Conservation (phyloP, 78 protist species). For the Pelomyxa schiedti region DNA sequence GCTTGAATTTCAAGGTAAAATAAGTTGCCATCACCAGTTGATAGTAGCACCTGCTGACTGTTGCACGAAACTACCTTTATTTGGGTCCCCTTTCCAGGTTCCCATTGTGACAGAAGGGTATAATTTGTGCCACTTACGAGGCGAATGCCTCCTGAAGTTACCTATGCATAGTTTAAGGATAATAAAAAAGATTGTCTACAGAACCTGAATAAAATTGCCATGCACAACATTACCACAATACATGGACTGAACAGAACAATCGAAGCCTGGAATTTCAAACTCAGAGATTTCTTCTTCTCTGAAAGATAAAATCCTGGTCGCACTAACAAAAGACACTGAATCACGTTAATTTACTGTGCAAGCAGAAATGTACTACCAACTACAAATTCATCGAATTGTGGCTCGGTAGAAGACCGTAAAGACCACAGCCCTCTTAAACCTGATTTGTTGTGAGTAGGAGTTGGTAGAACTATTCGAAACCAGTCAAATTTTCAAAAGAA, state of each 20-base stretch:
- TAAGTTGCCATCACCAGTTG: conserved; percentile 23
- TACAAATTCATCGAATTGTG: no score
- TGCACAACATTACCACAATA: conserved; percentile 49
- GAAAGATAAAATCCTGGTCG: conserved; percentile 56
- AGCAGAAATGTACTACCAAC: no score
- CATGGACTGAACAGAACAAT: conserved; percentile 28
- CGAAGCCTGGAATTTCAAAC: conserved; percentile 50
- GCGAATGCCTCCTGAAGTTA: no score
- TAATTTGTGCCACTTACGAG: no score
- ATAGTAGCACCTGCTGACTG: conserved; percentile 24
- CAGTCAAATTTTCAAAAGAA: conserved; percentile 57
- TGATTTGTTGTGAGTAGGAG: neutral
- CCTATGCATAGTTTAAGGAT: no score
- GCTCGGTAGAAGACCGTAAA: no score
- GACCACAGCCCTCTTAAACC: no score
- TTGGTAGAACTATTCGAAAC: conserved; percentile 59
- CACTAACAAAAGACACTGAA: conserved; percentile 58
- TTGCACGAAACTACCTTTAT: conserved; percentile 43
- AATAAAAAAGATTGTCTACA: no score
- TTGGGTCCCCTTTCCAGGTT: no score
- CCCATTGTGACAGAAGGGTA: no score
- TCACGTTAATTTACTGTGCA: no score
- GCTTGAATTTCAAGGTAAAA: conserved; percentile 21
- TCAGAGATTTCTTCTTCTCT: conserved; percentile 66
- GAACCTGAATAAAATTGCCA: no score